Conservation (phyloP, 352 stramenopile species). For the Aphanomyces stellatus region DNA sequence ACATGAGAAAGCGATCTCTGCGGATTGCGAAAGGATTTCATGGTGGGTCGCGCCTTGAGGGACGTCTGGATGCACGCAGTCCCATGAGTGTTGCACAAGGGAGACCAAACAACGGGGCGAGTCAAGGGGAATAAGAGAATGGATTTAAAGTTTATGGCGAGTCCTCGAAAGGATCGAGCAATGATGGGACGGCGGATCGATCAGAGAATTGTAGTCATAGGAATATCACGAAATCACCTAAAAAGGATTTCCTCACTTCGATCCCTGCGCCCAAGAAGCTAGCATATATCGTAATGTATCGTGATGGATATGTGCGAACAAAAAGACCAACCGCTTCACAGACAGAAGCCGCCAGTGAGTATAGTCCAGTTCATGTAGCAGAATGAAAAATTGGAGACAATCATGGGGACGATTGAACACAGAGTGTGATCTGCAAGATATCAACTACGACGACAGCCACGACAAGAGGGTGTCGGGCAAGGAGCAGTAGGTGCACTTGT, state of each 20-base stretch:
- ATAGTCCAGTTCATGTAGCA: constrained; percentile 19
- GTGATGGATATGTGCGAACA: constrained; percentile 9
- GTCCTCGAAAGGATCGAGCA: too few relatives aligned
- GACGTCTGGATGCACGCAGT: too few relatives aligned
- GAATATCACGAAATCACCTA: constrained; percentile 20
- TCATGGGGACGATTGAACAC: constrained; percentile 20
- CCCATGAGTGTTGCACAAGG: not conserved
- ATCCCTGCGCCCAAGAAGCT: not conserved
- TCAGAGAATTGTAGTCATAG: constrained; percentile 23
- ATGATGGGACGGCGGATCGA: not conserved
- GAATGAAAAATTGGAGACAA: constrained; percentile 23
- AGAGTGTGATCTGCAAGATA: constrained; percentile 19
- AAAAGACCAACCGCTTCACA: constrained; percentile 19
- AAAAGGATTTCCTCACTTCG: constrained; percentile 21
- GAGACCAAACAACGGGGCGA: too few relatives aligned
- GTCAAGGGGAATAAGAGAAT: not conserved
- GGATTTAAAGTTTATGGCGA: too few relatives aligned
- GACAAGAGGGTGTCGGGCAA: not conserved
- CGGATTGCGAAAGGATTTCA: too few relatives aligned
- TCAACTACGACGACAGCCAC: not conserved
- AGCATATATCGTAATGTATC: not conserved
- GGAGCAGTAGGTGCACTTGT: constrained; percentile 1
- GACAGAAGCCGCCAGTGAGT: constrained; percentile 12
- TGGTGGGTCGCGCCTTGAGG: too few relatives aligned
- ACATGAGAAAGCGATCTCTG: too few relatives aligned